Base-by-base conservation (phyloP, 306 rosid species). In the Prunus salicina region DNA sequence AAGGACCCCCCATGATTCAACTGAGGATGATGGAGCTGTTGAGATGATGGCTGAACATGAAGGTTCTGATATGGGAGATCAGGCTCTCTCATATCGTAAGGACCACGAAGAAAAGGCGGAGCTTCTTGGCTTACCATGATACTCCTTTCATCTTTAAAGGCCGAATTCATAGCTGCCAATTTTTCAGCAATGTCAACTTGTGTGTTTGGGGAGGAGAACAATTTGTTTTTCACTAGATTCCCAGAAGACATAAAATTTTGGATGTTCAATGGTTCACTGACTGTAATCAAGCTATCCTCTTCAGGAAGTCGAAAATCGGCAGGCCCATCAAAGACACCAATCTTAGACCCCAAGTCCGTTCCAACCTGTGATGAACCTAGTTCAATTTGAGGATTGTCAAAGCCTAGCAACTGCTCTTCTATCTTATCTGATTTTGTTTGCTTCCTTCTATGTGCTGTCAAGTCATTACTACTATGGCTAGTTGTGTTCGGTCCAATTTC, bases 221-320 rank as follows among this genome's bases (percentile, higher is more conserved):
- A 65, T 41, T 86, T 93, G 49, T 86, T 53, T 85, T 85, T 91
- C 56, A 82, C 87, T 64, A 82, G 75, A 88, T 76, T 87, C 75
- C 87, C 88, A 9, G 86, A 71, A 80, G 92, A 84, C 67, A 85
- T 67, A 51, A 88, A 79, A 71, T 79, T 86, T 53, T 78, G 97
- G 57, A 90, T 82, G 77, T 75, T 80, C 65, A 75, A 61, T 79
- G 93, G 88, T 78, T 84, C 88, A 60, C 89, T 68, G 45, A 27
- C 84, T 11, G 86, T 8, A 84, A 91, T 82, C 86, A 90, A 87
- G 85, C 86, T 86, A 80, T 89, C 94, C 82, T 96, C 99, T 80
- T 91, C 90, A 51, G 91, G 96, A 79, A 92, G 87, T 67, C 57
- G 77, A 81, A 89, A 45, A 80, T 83, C 89, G 69, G 82, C 89